A percentile compares a stretch with the other conserved stretches of the same genome.
phyloP scores from a whole-genome alignment of 306 rosid species.

The Casuarina glauca region DNA sequence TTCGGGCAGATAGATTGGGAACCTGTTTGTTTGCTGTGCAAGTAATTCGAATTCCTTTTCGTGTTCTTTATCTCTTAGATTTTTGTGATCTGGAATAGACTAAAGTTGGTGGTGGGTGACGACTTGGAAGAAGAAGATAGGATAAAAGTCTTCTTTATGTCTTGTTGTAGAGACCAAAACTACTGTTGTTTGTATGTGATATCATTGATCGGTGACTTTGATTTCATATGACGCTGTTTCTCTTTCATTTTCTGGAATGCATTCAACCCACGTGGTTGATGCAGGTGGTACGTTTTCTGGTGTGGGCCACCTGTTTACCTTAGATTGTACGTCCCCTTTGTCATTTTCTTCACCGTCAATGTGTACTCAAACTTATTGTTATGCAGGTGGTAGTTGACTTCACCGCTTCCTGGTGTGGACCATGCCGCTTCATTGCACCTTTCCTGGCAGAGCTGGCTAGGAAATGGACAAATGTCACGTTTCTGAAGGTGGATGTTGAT shows the following conservation, averaged over 20 bases:
- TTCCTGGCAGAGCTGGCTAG: slow-evolving; percentile 71
- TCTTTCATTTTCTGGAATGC: too few species aligned
- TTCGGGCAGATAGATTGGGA: too few species aligned
- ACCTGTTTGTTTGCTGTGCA: too few species aligned
- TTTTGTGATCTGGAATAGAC: too few species aligned
- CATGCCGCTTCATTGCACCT: slow-evolving; percentile 87
- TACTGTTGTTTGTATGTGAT: not conserved
- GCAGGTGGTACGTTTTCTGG: not conserved
- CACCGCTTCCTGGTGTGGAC: slow-evolving; percentile 98
- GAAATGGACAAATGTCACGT: slow-evolving; percentile 54
- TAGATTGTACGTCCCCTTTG: not conserved
- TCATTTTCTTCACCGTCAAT: not conserved
- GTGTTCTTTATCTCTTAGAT: too few species aligned
- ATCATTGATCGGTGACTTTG: not conserved
- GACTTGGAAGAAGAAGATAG: too few species aligned
- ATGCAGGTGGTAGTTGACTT: slow-evolving; percentile 76
- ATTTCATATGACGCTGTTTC: too few species aligned
- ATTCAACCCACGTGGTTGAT: not conserved
- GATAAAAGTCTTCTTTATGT: too few species aligned
- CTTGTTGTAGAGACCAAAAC: not conserved
- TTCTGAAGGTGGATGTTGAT: slow-evolving; percentile 87
- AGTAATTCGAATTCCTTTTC: too few species aligned
- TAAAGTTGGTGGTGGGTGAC: too few species aligned
- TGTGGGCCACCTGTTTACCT: not conserved
- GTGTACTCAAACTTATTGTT: slow-evolving; percentile 12